These are phyloP conservation scores for Boletus pseudopeckii DNA, from an alignment of 768 basidiomycete species.

Conservation along the genomic window DNA sequence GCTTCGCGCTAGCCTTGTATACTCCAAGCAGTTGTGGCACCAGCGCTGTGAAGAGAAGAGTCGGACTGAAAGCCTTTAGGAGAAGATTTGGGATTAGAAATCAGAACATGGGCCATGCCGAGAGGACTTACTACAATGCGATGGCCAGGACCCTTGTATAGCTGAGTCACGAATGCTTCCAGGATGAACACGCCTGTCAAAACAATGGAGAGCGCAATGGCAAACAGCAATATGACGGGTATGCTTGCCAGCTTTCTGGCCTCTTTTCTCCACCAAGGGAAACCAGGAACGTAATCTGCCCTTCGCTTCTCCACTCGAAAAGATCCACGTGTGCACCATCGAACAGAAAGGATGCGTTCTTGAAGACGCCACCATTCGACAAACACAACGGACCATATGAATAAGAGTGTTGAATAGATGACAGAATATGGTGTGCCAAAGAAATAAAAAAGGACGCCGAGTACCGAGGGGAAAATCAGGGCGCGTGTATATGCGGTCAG, in stretches of 20 bases:
- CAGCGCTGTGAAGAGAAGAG: conserved; percentile 73
- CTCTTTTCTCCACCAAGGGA: conserved; percentile 75
- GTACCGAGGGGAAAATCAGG: conserved; percentile 68
- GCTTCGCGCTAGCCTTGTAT: conserved; percentile 65
- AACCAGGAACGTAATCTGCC: conserved; percentile 51
- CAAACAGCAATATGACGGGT: conserved; percentile 73
- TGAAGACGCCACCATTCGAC: conserved; percentile 91
- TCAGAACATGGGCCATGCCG: too few species aligned
- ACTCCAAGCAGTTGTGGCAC: conserved; percentile 76
- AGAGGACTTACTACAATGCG: conserved; percentile 61
- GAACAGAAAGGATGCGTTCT: conserved; percentile 78
- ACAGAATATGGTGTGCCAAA: conserved; percentile 72
- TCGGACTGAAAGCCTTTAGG: conserved; percentile 71
- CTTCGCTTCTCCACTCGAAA: conserved; percentile 74
- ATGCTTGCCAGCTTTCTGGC: conserved; percentile 62
- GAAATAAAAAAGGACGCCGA: conserved; percentile 70
- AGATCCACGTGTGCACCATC: conserved; percentile 77
- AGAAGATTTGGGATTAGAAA: neutral
- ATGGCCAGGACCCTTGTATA: conserved; percentile 87
- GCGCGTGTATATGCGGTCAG: conserved; percentile 79
- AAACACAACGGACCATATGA: conserved; percentile 82
- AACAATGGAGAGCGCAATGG: conserved; percentile 60
- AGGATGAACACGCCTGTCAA: conserved; percentile 82
- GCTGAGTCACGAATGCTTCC: conserved; percentile 84
- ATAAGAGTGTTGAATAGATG: conserved; percentile 68